Percentiles rank a stretch among this genome's conserved stretches.
These are phyloP conservation scores for Elongisporangium undulatum DNA, from an alignment of 352 stramenopile genomes.

Conservation along the genomic window DNA sequence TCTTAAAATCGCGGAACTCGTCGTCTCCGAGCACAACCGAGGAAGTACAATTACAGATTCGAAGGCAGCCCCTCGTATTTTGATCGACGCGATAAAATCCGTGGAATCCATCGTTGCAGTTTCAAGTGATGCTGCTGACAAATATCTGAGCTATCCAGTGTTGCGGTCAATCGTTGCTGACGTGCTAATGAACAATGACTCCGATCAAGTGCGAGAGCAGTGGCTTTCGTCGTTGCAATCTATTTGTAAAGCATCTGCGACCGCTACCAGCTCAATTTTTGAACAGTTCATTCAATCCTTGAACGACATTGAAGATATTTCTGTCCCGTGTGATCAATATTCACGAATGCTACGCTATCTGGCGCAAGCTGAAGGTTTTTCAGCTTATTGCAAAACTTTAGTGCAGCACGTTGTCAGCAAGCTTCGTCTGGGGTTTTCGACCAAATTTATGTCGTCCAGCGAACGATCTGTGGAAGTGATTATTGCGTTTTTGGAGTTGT, in stretches of 20 bases:
- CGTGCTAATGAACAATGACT: slow-evolving; percentile 59
- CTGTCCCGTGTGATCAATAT: slow-evolving; percentile 65
- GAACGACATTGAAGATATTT: slow-evolving; percentile 54
- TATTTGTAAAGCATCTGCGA: slow-evolving; percentile 48
- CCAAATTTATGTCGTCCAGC: slow-evolving; percentile 75
- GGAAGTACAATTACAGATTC: slow-evolving; percentile 12
- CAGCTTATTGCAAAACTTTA: slow-evolving; percentile 45
- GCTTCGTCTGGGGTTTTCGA: slow-evolving; percentile 63
- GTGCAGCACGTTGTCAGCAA: slow-evolving; percentile 53
- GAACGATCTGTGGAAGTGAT: slow-evolving; percentile 64
- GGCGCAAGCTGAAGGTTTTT: slow-evolving; percentile 48
- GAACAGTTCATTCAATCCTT: slow-evolving; percentile 67
- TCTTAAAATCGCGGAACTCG: slow-evolving; percentile 71
- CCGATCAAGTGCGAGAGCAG: slow-evolving; percentile 79
- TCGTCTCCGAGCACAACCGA: slow-evolving; percentile 64
- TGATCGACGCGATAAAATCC: slow-evolving; percentile 82
- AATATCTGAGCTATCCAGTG: slow-evolving; percentile 51
- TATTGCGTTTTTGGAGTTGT: slow-evolving; percentile 71
- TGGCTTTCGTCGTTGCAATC: slow-evolving; percentile 81
- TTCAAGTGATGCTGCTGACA: slow-evolving; percentile 51
- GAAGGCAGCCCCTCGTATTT: slow-evolving; percentile 61
- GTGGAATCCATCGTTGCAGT: slow-evolving; percentile 77
- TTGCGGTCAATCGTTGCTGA: slow-evolving; percentile 40
- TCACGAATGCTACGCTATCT: slow-evolving; percentile 66
- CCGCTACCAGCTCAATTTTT: slow-evolving; percentile 44